Evolutionary conservation across 2,329 filamentous ascomycete species (phyloP), one percentile per base, ranked within the genome.

Genomic region (Capronia coronata): DNA sequence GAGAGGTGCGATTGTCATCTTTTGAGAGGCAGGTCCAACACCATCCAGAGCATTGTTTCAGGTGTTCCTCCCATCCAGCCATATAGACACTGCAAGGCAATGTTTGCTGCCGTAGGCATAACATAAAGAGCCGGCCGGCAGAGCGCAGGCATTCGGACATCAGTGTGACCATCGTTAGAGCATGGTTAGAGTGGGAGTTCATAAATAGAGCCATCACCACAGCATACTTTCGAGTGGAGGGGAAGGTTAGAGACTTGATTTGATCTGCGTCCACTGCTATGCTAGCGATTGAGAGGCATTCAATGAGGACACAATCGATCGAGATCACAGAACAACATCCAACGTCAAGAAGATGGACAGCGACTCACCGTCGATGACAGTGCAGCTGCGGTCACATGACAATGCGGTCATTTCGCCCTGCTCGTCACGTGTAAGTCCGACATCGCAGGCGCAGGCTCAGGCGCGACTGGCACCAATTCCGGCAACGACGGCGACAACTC

Each of bases 101-200:
- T 45, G 35, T 39, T 46, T 46, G 44, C 44, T 29, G 22, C 23
- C 34, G 30, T 40, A n/a, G 34, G 37, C 13, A 18, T 18, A 9
- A 30, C 18, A 37, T 21, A 39, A 21, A 25, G 13, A 30, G 34
- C 10, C 34, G 25, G 23, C 14, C 30, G 35, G 14, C 22, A 30
- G 34, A 21, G 16, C 32, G 11, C 14, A 19, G 14, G 23, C 14
- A 25, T 23, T 46, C 9, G 18, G 44, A 18, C 14, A 46, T 46
- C 10, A 16, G 44, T 39, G 44, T 30, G 29, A 40, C 35, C 22
- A n/a, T 21, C 11, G 14, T 6, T 19, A 16, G 16, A 19, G 34
- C 5, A 19, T 19, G 34, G 34, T 37, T 18, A 37, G 14, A 37
- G 18, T 16, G 13, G 13, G 34, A 37, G 6, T n/a, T 34, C 9